Conservation (phyloP, 208 protist genomes). For the Acanthamoeba triangularis region DNA sequence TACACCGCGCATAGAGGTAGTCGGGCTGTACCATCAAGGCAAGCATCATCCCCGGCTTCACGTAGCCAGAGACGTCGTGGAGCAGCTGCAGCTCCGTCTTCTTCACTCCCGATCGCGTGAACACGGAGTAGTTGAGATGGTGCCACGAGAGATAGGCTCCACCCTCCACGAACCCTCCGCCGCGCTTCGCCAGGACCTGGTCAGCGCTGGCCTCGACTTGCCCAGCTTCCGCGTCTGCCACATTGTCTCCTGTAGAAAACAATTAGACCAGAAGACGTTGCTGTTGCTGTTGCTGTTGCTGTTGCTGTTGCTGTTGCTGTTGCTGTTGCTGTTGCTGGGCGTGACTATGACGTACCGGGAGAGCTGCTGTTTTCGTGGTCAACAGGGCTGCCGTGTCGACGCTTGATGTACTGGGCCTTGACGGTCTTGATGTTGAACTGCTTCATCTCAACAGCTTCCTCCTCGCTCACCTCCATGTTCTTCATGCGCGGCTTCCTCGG, state of each 20-base stretch:
- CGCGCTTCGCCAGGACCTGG: background rate
- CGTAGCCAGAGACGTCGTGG: constrained; percentile 82
- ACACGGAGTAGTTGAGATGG: constrained; percentile 80
- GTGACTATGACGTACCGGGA: too few relatives aligned
- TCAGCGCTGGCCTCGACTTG: background rate
- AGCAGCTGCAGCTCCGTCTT: constrained; percentile 75
- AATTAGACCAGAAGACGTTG: too few relatives aligned
- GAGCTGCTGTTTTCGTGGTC: too few relatives aligned
- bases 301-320: too few relatives aligned
- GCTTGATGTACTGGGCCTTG: background rate
- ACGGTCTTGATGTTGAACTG: constrained; percentile 65
- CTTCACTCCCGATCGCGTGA: constrained; percentile 59
- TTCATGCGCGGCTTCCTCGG: constrained; percentile 54
- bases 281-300: too few relatives aligned
- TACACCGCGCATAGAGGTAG: too few relatives aligned
- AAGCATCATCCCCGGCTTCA: constrained; percentile 86
- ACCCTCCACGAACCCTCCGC: constrained; percentile 35
- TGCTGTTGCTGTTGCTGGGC: too few relatives aligned
- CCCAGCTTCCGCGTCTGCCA: too few relatives aligned
- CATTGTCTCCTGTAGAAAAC: too few relatives aligned
- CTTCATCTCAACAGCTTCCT: constrained; percentile 29
- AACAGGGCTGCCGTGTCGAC: too few relatives aligned
- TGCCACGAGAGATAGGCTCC: constrained; percentile 79
- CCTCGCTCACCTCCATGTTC: background rate
- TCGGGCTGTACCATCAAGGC: constrained; percentile 82